Conservation (phyloP, 768 basidiomycete species). For the Trametes elegans region DNA sequence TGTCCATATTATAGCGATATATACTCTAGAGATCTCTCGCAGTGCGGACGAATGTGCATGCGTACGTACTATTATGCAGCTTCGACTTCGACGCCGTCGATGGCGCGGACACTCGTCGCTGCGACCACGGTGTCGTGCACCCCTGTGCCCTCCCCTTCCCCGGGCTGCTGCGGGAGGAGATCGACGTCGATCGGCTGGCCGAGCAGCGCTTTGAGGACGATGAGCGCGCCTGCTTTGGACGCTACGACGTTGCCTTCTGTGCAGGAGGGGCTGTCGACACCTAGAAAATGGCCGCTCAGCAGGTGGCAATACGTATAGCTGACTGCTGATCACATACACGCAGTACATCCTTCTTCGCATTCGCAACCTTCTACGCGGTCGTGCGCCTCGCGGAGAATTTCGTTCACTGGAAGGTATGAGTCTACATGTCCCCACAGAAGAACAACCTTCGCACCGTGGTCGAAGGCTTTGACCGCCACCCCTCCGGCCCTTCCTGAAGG, state of each 20-base stretch:
- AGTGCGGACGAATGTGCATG: neutral
- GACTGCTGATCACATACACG: conserved; percentile 53
- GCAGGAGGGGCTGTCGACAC: conserved; percentile 64
- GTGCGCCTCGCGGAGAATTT: conserved; percentile 58
- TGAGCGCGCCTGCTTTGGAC: conserved; percentile 71
- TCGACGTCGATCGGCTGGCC: conserved; percentile 39
- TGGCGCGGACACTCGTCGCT: conserved; percentile 45
- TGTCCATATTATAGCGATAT: conserved; percentile 4
- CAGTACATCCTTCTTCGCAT: conserved; percentile 67
- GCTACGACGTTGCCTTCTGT: conserved; percentile 69
- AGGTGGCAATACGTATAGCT: too few relatives aligned
- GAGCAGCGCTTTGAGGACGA: conserved; percentile 64
- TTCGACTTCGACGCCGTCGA: conserved; percentile 49
- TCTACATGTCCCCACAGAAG: neutral
- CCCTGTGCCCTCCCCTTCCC: conserved; percentile 12
- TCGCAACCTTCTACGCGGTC: conserved; percentile 55
- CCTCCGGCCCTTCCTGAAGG: conserved; percentile 66
- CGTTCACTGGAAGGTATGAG: conserved; percentile 38
- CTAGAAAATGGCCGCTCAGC: conserved; percentile 39
- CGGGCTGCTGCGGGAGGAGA: conserved; percentile 28
- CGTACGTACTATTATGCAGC: conserved; percentile 33
- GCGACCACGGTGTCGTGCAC: conserved; percentile 53
- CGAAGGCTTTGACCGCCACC: conserved; percentile 76
- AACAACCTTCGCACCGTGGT: conserved; percentile 54
- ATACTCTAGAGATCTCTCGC: conserved; percentile 12